These are phyloP conservation scores for Acanthamoeba rhysodes DNA, from an alignment of 208 protist genomes.

Conservation along the genomic window DNA sequence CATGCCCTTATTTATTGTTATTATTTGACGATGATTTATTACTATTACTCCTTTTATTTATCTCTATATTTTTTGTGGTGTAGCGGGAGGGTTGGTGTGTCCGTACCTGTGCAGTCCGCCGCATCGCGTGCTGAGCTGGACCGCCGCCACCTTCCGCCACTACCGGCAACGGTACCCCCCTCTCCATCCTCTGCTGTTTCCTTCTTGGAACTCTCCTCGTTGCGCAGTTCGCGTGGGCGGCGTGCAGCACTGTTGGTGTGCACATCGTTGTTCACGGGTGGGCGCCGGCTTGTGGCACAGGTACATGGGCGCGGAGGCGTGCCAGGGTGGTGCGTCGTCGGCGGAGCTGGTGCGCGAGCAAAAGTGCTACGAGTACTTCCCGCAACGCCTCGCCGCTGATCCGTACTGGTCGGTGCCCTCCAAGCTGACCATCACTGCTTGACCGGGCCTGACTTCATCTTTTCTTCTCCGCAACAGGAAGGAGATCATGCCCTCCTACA, in stretches of 20 bases:
- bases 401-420: not conserved
- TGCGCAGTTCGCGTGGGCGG: not conserved
- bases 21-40: too few relatives aligned
- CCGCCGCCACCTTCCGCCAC: not conserved
- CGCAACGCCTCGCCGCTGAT: not conserved
- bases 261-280: too few relatives aligned
- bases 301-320: not conserved
- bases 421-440: too few relatives aligned
- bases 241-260: not conserved
- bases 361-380: slow-evolving; percentile 1
- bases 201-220: not conserved
- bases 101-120: slow-evolving; percentile 6
- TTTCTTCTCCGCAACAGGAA: not conserved
- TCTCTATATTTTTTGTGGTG: too few relatives aligned
- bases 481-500: not conserved
- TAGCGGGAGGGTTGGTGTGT: slow-evolving; percentile 53
- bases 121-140: not conserved
- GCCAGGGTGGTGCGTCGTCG: too few relatives aligned
- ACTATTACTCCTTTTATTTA: too few relatives aligned
- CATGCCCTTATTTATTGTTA: not conserved
- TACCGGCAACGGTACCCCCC: not conserved
- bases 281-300: not conserved
- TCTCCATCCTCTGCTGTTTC: not conserved
- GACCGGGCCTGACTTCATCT: too few relatives aligned
- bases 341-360: not conserved